Percentiles rank a stretch among this genome's conserved stretches.
Evolutionary conservation across 2,329 filamentous ascomycete genomes (phyloP).

Genomic region (Malbranchea zuffiana): DNA sequence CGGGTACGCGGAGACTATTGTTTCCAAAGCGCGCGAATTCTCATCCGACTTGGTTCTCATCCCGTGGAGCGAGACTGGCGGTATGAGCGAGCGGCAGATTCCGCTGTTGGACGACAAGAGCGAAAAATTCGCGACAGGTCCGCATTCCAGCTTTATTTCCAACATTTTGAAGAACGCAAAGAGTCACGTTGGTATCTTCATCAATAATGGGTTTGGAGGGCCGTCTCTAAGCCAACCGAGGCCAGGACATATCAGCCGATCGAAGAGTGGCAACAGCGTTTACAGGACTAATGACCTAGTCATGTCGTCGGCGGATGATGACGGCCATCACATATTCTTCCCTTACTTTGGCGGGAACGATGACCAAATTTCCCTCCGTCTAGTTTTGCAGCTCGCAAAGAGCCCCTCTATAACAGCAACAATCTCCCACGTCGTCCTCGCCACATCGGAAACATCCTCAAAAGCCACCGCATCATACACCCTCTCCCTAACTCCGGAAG

Average conservation of each 20-base stretch:
- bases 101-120: constrained; percentile 42
- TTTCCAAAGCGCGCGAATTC: constrained; percentile 58
- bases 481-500: constrained; percentile 8
- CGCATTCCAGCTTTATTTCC: constrained; percentile 65
- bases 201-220: constrained; percentile 58
- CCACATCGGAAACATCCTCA: constrained; percentile 6
- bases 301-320: constrained; percentile 50
- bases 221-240: constrained; percentile 20
- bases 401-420: constrained; percentile 70
- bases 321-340: constrained; percentile 72
- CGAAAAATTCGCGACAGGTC: constrained; percentile 46
- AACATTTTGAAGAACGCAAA: constrained; percentile 51
- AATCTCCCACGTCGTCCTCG: constrained; percentile 50
- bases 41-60: constrained; percentile 65
- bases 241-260: constrained; percentile 34
- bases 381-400: constrained; percentile 74
- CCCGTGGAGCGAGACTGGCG: constrained; percentile 80
- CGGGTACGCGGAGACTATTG: constrained; percentile 68
- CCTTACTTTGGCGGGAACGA: constrained; percentile 79
- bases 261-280: constrained; percentile 48
- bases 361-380: constrained; percentile 64
- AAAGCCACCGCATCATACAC: constrained; percentile 7
- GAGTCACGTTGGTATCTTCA: constrained; percentile 65
- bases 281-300: constrained; percentile 48
- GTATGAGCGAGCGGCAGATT: constrained; percentile 54